Evolutionary conservation across 2,329 filamentous ascomycete species (phyloP).

Genomic region (Claviceps fusiformis): DNA sequence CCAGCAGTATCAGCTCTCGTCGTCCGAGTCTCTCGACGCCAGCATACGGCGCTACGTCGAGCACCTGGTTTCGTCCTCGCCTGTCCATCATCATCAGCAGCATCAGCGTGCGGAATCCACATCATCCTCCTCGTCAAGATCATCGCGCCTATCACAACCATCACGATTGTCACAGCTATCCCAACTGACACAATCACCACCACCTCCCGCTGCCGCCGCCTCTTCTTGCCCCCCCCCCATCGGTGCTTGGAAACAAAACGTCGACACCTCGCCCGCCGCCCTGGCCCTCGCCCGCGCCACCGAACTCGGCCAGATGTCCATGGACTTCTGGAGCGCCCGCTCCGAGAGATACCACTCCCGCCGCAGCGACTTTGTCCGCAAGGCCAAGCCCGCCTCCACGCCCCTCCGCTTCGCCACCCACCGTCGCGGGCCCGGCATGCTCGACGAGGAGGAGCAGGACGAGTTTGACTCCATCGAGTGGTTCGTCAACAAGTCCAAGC

Average conservation of each 20-base stretch:
- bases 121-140: too few species aligned
- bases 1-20: not conserved
- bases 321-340: conserved; percentile 27
- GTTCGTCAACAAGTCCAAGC: conserved; percentile 6
- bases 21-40: conserved; percentile 19
- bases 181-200: too few species aligned
- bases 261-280: conserved; percentile 18
- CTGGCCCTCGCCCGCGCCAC: conserved; percentile 20
- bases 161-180: too few species aligned
- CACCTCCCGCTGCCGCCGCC: too few species aligned
- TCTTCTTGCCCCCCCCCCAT: not conserved
- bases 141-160: too few species aligned
- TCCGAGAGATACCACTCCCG: conserved; percentile 23
- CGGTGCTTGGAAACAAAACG: conserved; percentile 20
- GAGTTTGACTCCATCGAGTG: conserved; percentile 18
- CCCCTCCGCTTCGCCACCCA: conserved; percentile 26
- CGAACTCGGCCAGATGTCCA: conserved; percentile 27
- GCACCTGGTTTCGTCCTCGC: conserved; percentile 9
- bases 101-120: too few species aligned
- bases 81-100: too few species aligned
- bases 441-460: conserved; percentile 24
- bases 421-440: conserved; percentile 12
- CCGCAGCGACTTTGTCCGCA: conserved; percentile 26
- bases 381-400: conserved; percentile 21
- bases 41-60: conserved; percentile 21